Conservation (phyloP, 768 basidiomycete species). For the Leccinum subgranulosum region DNA sequence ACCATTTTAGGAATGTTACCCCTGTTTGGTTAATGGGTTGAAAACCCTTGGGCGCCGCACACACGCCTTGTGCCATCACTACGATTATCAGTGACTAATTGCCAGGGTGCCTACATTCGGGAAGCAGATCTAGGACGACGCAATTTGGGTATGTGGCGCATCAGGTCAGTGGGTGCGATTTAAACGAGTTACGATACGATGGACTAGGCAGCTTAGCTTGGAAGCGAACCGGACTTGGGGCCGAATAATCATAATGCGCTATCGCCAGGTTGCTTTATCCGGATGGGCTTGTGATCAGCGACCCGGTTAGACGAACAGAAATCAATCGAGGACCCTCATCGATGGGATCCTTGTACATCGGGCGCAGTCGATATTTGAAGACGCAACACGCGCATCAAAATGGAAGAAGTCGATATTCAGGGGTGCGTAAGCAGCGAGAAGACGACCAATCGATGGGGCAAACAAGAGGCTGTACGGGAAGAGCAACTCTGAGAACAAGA, state of each 20-base stretch:
- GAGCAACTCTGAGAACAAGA: neutral
- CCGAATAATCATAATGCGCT: neutral
- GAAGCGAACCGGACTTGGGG: conserved; percentile 8
- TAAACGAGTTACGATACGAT: conserved; percentile 1
- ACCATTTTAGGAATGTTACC: neutral
- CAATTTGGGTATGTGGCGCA: conserved; percentile 4
- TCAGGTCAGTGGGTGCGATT: conserved; percentile 10
- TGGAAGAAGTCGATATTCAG: conserved; percentile 31
- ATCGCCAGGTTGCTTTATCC: conserved; percentile 10
- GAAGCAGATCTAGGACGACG: conserved; percentile 3
- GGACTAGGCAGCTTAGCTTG: neutral
- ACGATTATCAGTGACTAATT: conserved; percentile 12
- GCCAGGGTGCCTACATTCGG: neutral
- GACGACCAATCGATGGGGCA: conserved; percentile 14
- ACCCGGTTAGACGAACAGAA: neutral
- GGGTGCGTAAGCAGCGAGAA: conserved; percentile 19
- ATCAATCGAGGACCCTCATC: conserved; percentile 16
- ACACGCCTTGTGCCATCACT: conserved; percentile 4
- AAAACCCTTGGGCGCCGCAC: conserved; percentile 2
- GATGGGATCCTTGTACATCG: conserved; percentile 22
- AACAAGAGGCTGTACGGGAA: conserved; percentile 25
- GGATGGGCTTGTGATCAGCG: conserved; percentile 8
- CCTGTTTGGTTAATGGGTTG: neutral
- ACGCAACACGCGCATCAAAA: conserved; percentile 36
- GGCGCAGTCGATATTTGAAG: conserved; percentile 31